Base-by-base conservation (phyloP, 2,329 filamentous ascomycete species). In the Hirsutella thompsonii region DNA sequence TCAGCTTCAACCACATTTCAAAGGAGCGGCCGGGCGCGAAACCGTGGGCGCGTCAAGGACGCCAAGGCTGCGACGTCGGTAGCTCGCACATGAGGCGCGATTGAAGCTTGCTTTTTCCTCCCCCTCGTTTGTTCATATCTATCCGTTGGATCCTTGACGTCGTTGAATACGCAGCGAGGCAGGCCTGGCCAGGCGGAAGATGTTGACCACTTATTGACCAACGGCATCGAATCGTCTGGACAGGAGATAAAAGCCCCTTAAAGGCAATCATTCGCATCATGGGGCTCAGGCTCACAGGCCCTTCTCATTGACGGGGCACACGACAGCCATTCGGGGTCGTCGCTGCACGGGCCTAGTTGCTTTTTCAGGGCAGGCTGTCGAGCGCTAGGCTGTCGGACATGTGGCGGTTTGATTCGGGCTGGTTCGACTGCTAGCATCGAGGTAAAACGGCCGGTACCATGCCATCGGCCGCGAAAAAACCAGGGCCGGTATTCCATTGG, bases 361-460 rank as follows among this genome's bases (percentile, higher is more conserved):
- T 26, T 26, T 26, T 26, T 26, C 23, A 26, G 6, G 23, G 6
- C 23, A 6, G 11, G 23, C 23, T 26, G 23, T 26, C 23, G 23
- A 26, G 11, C 23, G 23, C 23, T 26, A 26, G 23, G 23, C 23
- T 26, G 23, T 26, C 23, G 23, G 23, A 26, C 23, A 26, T 6
- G 23, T 26, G 23, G 23, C 23, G 23, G 11, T 14, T 20, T 21
- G 37, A 23, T 30, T 38, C 16, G 21, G 20, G 13, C 5, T 29
- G 21, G 37, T 6, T 11, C 11, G 28, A 14, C 26, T 32, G 37
- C 37, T 16, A 38, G 37, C 18, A 32, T 19, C 37, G 20, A 38
- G 37, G 37, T 38, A 38, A 38, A 38, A 38, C 37, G 26, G 37
- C 37, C 30, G 30, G 37, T 11, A 26, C 23, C 11, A 6, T 26